Evolutionary conservation across 2,329 filamentous ascomycete species (phyloP).

Genomic region (Cordyceps farinosa): DNA sequence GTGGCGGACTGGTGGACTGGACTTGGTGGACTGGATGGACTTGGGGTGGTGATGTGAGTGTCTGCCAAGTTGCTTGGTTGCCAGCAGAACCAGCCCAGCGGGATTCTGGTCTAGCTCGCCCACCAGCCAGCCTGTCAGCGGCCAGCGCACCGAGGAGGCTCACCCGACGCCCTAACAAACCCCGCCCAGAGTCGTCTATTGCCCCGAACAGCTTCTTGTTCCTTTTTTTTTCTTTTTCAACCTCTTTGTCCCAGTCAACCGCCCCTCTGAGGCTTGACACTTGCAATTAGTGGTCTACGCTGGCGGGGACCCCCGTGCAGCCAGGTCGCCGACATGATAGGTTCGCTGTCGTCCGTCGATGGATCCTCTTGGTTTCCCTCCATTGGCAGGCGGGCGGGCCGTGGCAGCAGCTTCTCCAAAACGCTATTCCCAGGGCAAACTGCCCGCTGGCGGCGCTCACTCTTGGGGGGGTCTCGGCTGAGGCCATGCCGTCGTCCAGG

Average conservation of each 20-base stretch:
- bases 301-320: slow-evolving; percentile 8
- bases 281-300: not conserved
- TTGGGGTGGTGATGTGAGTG: not conserved
- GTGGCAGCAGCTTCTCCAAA: not conserved
- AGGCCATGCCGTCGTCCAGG: not conserved
- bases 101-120: not conserved
- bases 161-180: not conserved
- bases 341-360: not conserved
- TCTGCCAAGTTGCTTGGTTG: not conserved
- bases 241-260: not conserved
- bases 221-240: too few species aligned
- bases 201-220: too few species aligned
- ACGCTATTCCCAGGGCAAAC: not conserved
- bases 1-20: not conserved
- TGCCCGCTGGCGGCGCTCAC: not conserved
- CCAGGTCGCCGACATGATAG: slow-evolving; percentile 1
- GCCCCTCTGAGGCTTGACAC: slow-evolving; percentile 7
- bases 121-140: not conserved
- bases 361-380: not conserved
- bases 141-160: not conserved
- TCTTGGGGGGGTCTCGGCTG: not conserved
- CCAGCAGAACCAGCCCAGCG: too few species aligned
- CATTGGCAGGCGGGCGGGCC: not conserved
- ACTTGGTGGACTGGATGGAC: not conserved
- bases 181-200: not conserved